phyloP scores from a whole-genome alignment of 1,284 basidiomycete genomes.

The Ustilago loliicola region DNA sequence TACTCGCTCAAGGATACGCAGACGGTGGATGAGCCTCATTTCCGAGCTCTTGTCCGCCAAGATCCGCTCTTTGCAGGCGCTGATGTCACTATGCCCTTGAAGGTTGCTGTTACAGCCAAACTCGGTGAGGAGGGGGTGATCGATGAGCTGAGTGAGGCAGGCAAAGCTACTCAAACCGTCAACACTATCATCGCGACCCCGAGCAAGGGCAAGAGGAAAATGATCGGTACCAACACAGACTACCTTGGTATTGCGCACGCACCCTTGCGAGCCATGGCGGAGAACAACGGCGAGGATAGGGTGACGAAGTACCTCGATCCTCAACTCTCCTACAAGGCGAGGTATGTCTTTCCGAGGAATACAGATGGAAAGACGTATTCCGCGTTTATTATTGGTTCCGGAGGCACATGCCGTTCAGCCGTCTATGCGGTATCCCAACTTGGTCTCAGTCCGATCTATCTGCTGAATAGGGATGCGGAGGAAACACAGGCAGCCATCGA shows the following conservation, averaged over 20 bases:
- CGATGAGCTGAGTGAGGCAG: slow-evolving; percentile 53
- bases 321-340: slow-evolving; percentile 16
- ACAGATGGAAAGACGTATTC: slow-evolving; percentile 39
- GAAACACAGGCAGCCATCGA: slow-evolving; percentile 53
- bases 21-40: slow-evolving; percentile 47
- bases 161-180: slow-evolving; percentile 50
- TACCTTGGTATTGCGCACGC: slow-evolving; percentile 56
- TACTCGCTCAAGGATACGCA: slow-evolving; percentile 57
- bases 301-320: slow-evolving; percentile 42
- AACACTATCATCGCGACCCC: slow-evolving; percentile 57
- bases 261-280: slow-evolving; percentile 42
- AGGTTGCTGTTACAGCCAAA: slow-evolving; percentile 46
- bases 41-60: slow-evolving; percentile 34
- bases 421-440: slow-evolving; percentile 54
- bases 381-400: slow-evolving; percentile 60
- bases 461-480: slow-evolving; percentile 50
- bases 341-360: slow-evolving; percentile 36
- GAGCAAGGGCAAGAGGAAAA: slow-evolving; percentile 24
- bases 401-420: slow-evolving; percentile 54
- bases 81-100: slow-evolving; percentile 58
- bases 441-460: slow-evolving; percentile 50
- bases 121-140: slow-evolving; percentile 39
- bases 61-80: slow-evolving; percentile 52
- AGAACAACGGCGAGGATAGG: slow-evolving; percentile 27
- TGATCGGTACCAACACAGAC: slow-evolving; percentile 61